A percentile compares a stretch with the other conserved stretches of the same genome.
These are phyloP conservation scores for Hyphopichia burtonii DNA, from an alignment of 1,139 yeast genomes.

Conservation along the genomic window DNA sequence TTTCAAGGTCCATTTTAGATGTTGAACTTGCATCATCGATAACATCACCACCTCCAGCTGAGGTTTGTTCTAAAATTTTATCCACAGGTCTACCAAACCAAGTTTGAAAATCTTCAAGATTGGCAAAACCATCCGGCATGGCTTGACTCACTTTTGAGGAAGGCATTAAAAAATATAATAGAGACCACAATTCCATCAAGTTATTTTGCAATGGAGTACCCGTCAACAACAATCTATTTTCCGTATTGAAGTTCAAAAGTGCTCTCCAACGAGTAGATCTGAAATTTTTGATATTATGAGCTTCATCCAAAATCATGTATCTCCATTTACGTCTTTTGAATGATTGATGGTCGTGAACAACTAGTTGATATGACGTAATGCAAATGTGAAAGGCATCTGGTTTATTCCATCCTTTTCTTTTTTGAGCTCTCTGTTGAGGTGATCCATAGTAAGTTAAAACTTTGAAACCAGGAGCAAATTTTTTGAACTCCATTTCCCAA, in stretches of 20 bases:
- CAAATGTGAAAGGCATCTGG: slow-evolving; percentile 96
- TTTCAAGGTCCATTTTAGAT: slow-evolving; percentile 56
- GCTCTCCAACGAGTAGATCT: slow-evolving; percentile 98
- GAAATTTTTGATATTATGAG: slow-evolving; percentile 95
- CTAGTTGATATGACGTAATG: slow-evolving; percentile 93
- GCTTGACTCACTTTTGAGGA: slow-evolving; percentile 66
- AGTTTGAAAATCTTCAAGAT: slow-evolving; percentile 90
- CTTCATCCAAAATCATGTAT: slow-evolving; percentile 96
- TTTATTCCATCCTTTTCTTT: slow-evolving; percentile 96
- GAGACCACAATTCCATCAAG: slow-evolving; percentile 90
- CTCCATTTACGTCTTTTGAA: slow-evolving; percentile 93
- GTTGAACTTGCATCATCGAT: slow-evolving; percentile 42
- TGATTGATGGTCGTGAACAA: slow-evolving; percentile 93
- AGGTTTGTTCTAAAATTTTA: slow-evolving; percentile 70
- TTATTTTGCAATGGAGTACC: slow-evolving; percentile 97
- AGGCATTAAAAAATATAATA: slow-evolving; percentile 94
- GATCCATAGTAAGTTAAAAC: slow-evolving; percentile 95
- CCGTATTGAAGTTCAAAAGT: slow-evolving; percentile 86
- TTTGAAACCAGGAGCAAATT: slow-evolving; percentile 98
- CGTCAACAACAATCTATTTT: slow-evolving; percentile 79
- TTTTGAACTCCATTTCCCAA: slow-evolving; percentile 99
- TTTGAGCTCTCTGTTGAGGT: slow-evolving; percentile 96
- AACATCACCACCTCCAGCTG: slow-evolving; percentile 49
- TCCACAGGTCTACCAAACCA: slow-evolving; percentile 99
- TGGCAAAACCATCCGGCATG: slow-evolving; percentile 97